A percentile compares a stretch with the other conserved stretches of the same genome.
Evolutionary conservation across 371 early-diverging fungal species (phyloP).

Genomic region (Syncephalastrum racemosum): DNA sequence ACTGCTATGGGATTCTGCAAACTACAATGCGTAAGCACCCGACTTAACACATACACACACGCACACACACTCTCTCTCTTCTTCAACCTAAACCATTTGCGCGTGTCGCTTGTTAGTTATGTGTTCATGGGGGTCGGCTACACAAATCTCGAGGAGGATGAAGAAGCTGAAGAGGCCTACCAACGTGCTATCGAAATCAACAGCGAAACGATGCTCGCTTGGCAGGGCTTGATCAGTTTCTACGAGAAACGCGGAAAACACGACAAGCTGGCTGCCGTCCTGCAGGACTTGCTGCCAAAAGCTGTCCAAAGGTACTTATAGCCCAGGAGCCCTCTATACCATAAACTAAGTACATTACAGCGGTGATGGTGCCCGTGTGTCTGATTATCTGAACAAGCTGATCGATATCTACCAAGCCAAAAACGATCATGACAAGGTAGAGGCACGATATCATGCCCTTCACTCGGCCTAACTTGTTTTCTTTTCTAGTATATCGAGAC

Average conservation of each 20-base stretch:
- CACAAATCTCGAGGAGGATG: slow-evolving; percentile 63
- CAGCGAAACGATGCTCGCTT: slow-evolving; percentile 65
- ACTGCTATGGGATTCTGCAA: slow-evolving; percentile 69
- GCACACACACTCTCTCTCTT: too few relatives aligned
- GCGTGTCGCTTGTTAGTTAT: slow-evolving; percentile 31
- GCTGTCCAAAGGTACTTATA: slow-evolving; percentile 24
- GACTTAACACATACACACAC: too few relatives aligned
- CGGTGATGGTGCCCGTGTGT: slow-evolving; percentile 59
- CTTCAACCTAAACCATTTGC: not conserved
- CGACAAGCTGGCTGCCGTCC: slow-evolving; percentile 40
- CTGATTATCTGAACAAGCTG: slow-evolving; percentile 59
- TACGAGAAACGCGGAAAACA: slow-evolving; percentile 58
- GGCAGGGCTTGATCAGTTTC: slow-evolving; percentile 71
- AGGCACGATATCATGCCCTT: slow-evolving; percentile 11
- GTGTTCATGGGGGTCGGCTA: slow-evolving; percentile 81
- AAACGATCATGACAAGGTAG: slow-evolving; percentile 34
- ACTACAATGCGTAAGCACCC: slow-evolving; percentile 75
- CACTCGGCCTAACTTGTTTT: not conserved
- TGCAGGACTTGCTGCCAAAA: slow-evolving; percentile 36
- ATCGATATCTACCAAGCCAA: slow-evolving; percentile 45
- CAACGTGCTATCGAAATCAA: slow-evolving; percentile 65
- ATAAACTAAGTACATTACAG: slow-evolving; percentile 17
- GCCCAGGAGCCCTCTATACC: slow-evolving; percentile 9
- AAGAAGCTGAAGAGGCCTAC: slow-evolving; percentile 70
- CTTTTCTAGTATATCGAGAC: slow-evolving; percentile 43